Conservation (phyloP, 2,329 filamentous ascomycete genomes). For the Ceratocystis destructans region DNA sequence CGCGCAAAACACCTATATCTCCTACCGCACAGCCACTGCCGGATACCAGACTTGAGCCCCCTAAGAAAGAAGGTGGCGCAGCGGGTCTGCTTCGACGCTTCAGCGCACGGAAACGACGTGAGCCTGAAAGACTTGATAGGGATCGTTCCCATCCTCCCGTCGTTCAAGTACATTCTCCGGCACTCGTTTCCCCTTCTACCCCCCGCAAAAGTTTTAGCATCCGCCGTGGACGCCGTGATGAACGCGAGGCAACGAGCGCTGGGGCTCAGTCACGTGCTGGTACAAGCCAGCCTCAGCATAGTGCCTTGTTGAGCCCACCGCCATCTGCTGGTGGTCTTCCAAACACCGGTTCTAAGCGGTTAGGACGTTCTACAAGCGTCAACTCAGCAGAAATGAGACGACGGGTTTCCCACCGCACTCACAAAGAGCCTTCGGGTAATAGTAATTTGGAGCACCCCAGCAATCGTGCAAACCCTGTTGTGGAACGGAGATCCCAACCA, state of each 20-base stretch:
- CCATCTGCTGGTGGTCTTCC: slow-evolving; percentile 42
- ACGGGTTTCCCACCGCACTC: slow-evolving; percentile 36
- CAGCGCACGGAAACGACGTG: slow-evolving; percentile 69
- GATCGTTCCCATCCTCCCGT: slow-evolving; percentile 56
- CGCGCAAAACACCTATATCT: slow-evolving; percentile 15
- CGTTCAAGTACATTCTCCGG: slow-evolving; percentile 66
- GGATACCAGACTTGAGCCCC: slow-evolving; percentile 44
- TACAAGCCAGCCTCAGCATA: slow-evolving; percentile 57
- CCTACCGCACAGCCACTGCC: slow-evolving; percentile 29
- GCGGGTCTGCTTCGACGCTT: slow-evolving; percentile 75
- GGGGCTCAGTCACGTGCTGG: slow-evolving; percentile 38
- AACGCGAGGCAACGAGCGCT: slow-evolving; percentile 32
- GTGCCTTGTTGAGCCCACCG: slow-evolving; percentile 65
- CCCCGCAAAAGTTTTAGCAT: slow-evolving; percentile 86
- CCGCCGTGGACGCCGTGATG: slow-evolving; percentile 42
- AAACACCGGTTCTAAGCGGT: slow-evolving; percentile 49
- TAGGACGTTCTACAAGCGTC: slow-evolving; percentile 81
- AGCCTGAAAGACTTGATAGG: slow-evolving; percentile 47
- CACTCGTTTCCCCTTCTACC: slow-evolving; percentile 43
- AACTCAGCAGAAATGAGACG: slow-evolving; percentile 73
- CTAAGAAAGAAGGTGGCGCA: slow-evolving; percentile 78
- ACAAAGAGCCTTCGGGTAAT: slow-evolving; percentile 55
- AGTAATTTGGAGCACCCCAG: slow-evolving; percentile 69
- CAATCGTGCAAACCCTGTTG: slow-evolving; percentile 38
- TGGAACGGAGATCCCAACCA: slow-evolving; percentile 37